A percentile compares a stretch with the other conserved stretches of the same genome.
Evolutionary conservation across 2,329 filamentous ascomycete species (phyloP).

Genomic region (Cercospora sp.): DNA sequence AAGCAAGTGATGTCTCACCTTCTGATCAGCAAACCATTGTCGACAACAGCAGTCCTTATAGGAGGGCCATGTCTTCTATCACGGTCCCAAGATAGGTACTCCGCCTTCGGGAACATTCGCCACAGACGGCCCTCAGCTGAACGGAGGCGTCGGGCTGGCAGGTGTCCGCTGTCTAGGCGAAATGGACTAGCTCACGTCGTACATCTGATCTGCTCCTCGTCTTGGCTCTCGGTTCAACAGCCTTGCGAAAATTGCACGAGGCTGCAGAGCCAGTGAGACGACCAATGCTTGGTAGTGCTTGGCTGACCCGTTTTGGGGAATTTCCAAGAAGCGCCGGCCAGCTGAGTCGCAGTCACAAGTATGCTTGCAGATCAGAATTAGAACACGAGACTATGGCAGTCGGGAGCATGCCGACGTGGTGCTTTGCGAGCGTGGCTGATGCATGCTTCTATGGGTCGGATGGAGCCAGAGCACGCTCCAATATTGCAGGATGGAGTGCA

Average conservation of each 20-base stretch:
- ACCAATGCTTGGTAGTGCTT: conserved; percentile 9
- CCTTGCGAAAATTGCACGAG: conserved; percentile 2
- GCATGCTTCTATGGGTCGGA: not conserved
- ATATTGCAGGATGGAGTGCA: not conserved
- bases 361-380: conserved; percentile 2
- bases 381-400: not conserved
- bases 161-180: not conserved
- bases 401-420: not conserved
- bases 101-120: not conserved
- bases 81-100: not conserved
- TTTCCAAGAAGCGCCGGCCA: not conserved
- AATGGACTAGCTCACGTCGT: not conserved
- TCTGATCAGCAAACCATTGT: not conserved
- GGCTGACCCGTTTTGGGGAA: not conserved
- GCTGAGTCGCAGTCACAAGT: conserved; percentile 5
- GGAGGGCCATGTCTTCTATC: not conserved
- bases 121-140: not conserved
- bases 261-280: not conserved
- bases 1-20: not conserved
- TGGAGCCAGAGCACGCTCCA: not conserved
- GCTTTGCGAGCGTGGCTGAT: not conserved
- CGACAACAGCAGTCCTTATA: conserved; percentile 4
- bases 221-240: not conserved
- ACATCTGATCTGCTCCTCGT: not conserved
- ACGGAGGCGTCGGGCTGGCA: conserved; percentile 6